Evolutionary conservation across 768 basidiomycete genomes (phyloP), one percentile per base, ranked within the genome.

Genomic region (Cystofilobasidium macerans): DNA sequence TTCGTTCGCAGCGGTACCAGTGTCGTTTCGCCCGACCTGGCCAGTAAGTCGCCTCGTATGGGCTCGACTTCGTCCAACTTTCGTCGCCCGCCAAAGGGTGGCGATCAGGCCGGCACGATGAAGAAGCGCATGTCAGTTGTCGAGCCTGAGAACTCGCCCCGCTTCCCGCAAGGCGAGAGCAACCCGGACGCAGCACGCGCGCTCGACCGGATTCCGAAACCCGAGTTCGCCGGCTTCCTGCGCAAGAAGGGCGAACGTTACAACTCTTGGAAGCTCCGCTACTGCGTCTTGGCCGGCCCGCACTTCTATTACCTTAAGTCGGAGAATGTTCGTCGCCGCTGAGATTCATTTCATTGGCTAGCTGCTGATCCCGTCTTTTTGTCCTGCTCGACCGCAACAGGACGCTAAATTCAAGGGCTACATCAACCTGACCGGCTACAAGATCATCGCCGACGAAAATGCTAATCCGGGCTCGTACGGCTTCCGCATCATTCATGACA

Each of bases 401-500:
- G 93, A 97, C 78, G 88, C 86, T 33, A 87, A 88, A 72, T 88
- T 95, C 76, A 98, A 98, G 78, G 94, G 89, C n/a, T 93, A 93
- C 71, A 83, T 98, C 73, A 86, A 95, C 71, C 84, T 95, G 56
- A 77, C 81, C 32, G 94, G 95, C 0, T 94, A 95, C 79, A 90
- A 87, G 72, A 88, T 98, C 62, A 83, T 92, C 45, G 85, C 89
- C 12, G 95, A 98, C 75, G 90, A 92, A 78, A 89, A 86, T 76
- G 79, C 89, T 28, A 85, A 92, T 72, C 89, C 92, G 28, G 94
- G 94, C 18, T 83, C 86, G 71, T 98, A 94, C 76, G 93, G 90
- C 6, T 98, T 98, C 84, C 82, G 89, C 71, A 87, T 98, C 69
- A 83, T 93, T 36, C 93, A 97, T 71, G 89, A 91, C 53, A 78